These are phyloP conservation scores for Tetrapyrgos nigripes DNA, from an alignment of 1,284 basidiomycete species.

Conservation along the genomic window DNA sequence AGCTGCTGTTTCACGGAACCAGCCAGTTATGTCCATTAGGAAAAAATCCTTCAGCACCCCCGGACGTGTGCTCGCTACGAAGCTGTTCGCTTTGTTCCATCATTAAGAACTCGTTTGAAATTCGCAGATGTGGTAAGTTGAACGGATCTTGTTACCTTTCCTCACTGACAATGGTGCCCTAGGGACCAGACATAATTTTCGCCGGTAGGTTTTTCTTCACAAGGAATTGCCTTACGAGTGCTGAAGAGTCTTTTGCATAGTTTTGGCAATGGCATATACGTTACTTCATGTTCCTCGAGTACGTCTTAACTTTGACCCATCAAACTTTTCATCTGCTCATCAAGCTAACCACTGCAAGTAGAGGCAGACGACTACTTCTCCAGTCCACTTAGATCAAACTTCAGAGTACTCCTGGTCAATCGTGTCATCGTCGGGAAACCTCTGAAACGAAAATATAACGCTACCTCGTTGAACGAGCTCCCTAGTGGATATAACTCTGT, in stretches of 20 bases:
- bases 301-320: slow-evolving; percentile 15
- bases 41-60: slow-evolving; percentile 43
- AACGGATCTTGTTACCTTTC: background rate
- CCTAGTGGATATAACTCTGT: slow-evolving; percentile 65
- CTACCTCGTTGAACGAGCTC: slow-evolving; percentile 49
- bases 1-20: slow-evolving; percentile 67
- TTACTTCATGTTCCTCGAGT: slow-evolving; percentile 67
- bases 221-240: background rate
- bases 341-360: slow-evolving; percentile 30
- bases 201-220: slow-evolving; percentile 36
- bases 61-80: slow-evolving; percentile 42
- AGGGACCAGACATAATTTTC: slow-evolving; percentile 63
- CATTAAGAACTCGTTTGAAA: slow-evolving; percentile 59
- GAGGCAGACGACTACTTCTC: slow-evolving; percentile 65
- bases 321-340: slow-evolving; percentile 8
- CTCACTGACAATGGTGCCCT: background rate
- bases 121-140: slow-evolving; percentile 56
- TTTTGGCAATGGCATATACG: slow-evolving; percentile 69
- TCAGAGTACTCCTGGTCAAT: slow-evolving; percentile 57
- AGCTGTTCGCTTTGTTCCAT: slow-evolving; percentile 60
- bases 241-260: slow-evolving; percentile 32
- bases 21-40: slow-evolving; percentile 58
- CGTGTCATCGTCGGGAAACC: slow-evolving; percentile 67
- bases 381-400: slow-evolving; percentile 27
- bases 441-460: slow-evolving; percentile 52